A percentile compares a stretch with the other conserved stretches of the same genome.
Evolutionary conservation across 2,329 filamentous ascomycete genomes (phyloP).

Genomic region (Penicillium concentricum): DNA sequence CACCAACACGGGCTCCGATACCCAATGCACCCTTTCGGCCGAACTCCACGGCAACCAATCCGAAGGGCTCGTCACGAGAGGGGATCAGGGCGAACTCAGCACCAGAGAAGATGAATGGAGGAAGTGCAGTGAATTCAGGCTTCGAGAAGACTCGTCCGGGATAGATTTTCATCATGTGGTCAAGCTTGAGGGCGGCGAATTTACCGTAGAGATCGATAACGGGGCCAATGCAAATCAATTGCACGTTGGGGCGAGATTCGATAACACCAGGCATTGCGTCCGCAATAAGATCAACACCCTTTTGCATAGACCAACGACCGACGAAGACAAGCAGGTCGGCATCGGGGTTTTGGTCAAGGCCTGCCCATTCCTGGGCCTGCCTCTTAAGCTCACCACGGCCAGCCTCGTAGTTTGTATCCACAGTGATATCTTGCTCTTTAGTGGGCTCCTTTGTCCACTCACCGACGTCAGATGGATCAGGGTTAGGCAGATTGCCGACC

Average conservation of each 20-base stretch:
- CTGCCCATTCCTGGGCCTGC: slow-evolving; percentile 68
- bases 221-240: slow-evolving; percentile 63
- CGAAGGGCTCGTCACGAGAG: slow-evolving; percentile 68
- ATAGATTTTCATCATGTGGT: slow-evolving; percentile 64
- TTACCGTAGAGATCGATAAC: slow-evolving; percentile 69
- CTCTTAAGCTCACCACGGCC: slow-evolving; percentile 54
- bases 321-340: slow-evolving; percentile 68
- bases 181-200: slow-evolving; percentile 65
- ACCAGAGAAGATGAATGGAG: slow-evolving; percentile 65
- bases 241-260: slow-evolving; percentile 59
- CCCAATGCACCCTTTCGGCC: slow-evolving; percentile 67
- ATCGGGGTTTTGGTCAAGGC: slow-evolving; percentile 60
- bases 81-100: slow-evolving; percentile 69
- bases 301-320: slow-evolving; percentile 67
- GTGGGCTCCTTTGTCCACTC: slow-evolving; percentile 58
- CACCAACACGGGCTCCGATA: slow-evolving; percentile 65
- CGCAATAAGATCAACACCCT: slow-evolving; percentile 67
- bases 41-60: slow-evolving; percentile 67
- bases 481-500: slow-evolving; percentile 64
- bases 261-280: slow-evolving; percentile 65
- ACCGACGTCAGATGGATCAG: slow-evolving; percentile 63
- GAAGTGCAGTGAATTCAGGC: slow-evolving; percentile 65
- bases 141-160: slow-evolving; percentile 65
- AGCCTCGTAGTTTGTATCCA: slow-evolving; percentile 58
- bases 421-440: slow-evolving; percentile 48